Percentiles rank a stretch among this genome's conserved stretches.
These are phyloP conservation scores for Xylaria sp. DNA, from an alignment of 2,329 filamentous ascomycete species.

Conservation along the genomic window DNA sequence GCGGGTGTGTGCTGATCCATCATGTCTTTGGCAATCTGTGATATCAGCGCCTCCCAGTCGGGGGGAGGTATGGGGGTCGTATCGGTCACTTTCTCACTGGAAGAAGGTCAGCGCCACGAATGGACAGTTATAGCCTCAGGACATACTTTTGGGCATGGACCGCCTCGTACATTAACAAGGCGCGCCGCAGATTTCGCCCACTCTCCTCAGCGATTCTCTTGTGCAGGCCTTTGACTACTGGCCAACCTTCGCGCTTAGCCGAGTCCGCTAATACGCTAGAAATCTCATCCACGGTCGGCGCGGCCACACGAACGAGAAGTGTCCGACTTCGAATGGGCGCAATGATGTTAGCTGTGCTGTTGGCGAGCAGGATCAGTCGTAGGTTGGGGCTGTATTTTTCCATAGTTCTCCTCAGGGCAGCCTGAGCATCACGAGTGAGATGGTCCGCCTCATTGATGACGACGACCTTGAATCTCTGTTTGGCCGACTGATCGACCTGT, in stretches of 20 bases:
- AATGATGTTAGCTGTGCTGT: conserved; percentile 98
- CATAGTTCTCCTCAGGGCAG: conserved; percentile 94
- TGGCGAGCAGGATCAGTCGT: conserved; percentile 89
- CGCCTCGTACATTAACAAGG: conserved; percentile 95
- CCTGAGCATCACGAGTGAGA: conserved; percentile 92
- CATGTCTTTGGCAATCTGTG: conserved; percentile 91
- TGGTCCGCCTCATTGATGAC: conserved; percentile 99
- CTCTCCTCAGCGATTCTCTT: conserved; percentile 89
- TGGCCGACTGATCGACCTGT: conserved; percentile 93
- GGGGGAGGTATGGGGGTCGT: conserved; percentile 90
- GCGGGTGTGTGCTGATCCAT: conserved; percentile 92
- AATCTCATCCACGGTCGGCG: conserved; percentile 87
- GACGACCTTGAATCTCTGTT: conserved; percentile 96
- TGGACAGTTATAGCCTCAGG: conserved; percentile 23
- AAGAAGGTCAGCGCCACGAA: conserved; percentile 47
- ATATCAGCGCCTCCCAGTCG: conserved; percentile 95
- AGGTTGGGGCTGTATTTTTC: conserved; percentile 99
- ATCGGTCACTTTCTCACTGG: conserved; percentile 88
- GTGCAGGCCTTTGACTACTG: conserved; percentile 79
- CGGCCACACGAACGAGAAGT: conserved; percentile 89
- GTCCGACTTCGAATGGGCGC: conserved; percentile 96
- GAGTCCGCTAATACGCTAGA: conserved; percentile 76
- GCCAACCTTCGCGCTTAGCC: conserved; percentile 85
- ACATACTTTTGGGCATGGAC: conserved; percentile 95
- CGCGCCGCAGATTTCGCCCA: conserved; percentile 87